Percentiles rank a stretch among this genome's conserved stretches.
phyloP scores from a whole-genome alignment of 164 flowering plant species.

The Stephania japonica region DNA sequence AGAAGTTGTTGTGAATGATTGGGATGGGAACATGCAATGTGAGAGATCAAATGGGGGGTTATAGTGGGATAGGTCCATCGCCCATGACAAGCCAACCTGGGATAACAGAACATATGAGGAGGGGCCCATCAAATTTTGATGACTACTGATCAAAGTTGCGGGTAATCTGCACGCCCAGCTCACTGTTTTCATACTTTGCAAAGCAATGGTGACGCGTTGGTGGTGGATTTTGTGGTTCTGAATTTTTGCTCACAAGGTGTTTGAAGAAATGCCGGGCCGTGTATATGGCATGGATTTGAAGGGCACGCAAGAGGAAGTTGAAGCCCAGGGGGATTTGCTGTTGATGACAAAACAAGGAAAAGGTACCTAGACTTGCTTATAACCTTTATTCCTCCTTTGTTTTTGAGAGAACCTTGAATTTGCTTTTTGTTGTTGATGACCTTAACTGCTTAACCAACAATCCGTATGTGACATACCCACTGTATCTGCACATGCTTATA shows the following conservation, averaged over 20 bases:
- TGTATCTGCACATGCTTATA: no score
- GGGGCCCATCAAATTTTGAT: no score
- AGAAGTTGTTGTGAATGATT: background rate
- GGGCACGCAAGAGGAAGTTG: background rate
- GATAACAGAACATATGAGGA: no score
- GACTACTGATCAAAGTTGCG: no score
- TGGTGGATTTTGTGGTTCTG: background rate
- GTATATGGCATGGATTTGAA: background rate
- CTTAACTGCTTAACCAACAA: background rate
- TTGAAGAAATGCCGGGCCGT: background rate
- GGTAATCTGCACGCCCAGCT: no score
- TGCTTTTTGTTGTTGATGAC: background rate
- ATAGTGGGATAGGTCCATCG: background rate
- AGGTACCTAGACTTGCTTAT: background rate
- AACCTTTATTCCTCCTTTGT: background rate
- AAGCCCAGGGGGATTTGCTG: background rate
- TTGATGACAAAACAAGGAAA: background rate
- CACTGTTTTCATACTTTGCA: background rate
- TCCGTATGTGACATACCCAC: background rate
- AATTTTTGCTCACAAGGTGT: background rate
- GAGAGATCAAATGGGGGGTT: background rate
- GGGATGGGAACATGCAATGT: background rate
- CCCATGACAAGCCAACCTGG: no score
- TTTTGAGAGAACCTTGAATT: background rate
- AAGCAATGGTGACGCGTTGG: background rate